Base-by-base conservation (phyloP, 169 alveolate species). In the Plasmodium vinckei region DNA sequence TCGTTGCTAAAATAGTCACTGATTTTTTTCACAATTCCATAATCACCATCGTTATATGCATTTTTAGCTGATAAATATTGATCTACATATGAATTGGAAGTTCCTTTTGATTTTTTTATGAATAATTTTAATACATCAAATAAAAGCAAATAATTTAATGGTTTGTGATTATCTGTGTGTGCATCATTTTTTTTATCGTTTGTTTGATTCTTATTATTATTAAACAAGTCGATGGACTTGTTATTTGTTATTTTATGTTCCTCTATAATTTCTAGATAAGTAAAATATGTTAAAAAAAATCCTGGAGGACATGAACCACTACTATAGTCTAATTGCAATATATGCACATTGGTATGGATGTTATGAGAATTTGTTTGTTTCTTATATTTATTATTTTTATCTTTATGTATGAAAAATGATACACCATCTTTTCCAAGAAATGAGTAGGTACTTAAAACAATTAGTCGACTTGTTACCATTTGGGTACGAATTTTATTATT, bases 261-360 rank as follows among this genome's bases (percentile, higher is more conserved):
- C 44, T 61, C 49, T 63, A 49, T n/a, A 47, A 75, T 75, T 51
- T 61, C 73, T 63, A 75, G 46, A 56, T 61, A 75, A 25, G 88
- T 75, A 75, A 75, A 75, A 67, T 75, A 75, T 1, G 88, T 75
- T 56, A 75, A 63, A 59, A 63, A 75, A 61, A 75, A 63, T 1
- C 88, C 88, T 5, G 23, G 54, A 21, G 88, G 88, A 27, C 88
- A 75, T 2, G 77, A 61, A 1, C 88, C 88, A 64, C 88, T 75
- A 75, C 63, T 47, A 63, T 75, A 63, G 54, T 75, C 88, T 75
- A 75, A 49, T 46, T 75, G 88, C 19, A 75, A 75, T 21, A 75
- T 75, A 49, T 75, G 88, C 15, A 75, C 61, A 15, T 53, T 47
- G 27, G 27, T 23, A 54, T 56, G 17, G 7, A 63, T 23, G 17